phyloP scores from a whole-genome alignment of 768 basidiomycete species.

The Trametes cingulata region DNA sequence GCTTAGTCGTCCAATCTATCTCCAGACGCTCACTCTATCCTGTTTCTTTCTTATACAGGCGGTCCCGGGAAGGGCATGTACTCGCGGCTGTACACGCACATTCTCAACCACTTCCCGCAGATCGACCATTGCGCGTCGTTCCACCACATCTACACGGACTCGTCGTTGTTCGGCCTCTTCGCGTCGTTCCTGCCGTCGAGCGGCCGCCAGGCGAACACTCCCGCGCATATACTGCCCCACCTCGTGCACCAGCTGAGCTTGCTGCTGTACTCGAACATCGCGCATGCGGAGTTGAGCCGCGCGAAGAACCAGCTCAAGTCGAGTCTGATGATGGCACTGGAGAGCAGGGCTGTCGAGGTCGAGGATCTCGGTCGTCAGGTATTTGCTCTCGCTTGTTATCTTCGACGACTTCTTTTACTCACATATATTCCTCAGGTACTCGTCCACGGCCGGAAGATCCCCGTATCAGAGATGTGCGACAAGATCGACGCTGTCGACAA shows the following conservation, averaged over 20 bases:
- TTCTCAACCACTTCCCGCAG: slow-evolving; percentile 91
- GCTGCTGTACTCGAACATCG: slow-evolving; percentile 69
- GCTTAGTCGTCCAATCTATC: neutral
- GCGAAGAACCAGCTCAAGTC: slow-evolving; percentile 97
- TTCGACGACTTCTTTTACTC: slow-evolving; percentile 11
- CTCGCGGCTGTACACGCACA: slow-evolving; percentile 92
- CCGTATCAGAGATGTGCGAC: slow-evolving; percentile 87
- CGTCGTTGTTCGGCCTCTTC: slow-evolving; percentile 89
- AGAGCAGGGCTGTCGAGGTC: slow-evolving; percentile 81
- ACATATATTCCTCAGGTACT: slow-evolving; percentile 54
- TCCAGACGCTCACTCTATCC: neutral
- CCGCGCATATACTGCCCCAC: slow-evolving; percentile 75
- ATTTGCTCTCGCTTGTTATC: neutral
- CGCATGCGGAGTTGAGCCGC: slow-evolving; percentile 69
- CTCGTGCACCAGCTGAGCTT: slow-evolving; percentile 86
- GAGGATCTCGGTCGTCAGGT: slow-evolving; percentile 93
- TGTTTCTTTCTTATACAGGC: slow-evolving; percentile 46
- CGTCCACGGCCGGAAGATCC: slow-evolving; percentile 83
- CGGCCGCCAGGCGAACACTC: slow-evolving; percentile 60
- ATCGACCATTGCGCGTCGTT: slow-evolving; percentile 95
- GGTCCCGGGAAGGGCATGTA: slow-evolving; percentile 99
- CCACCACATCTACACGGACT: slow-evolving; percentile 97
- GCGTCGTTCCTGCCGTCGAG: slow-evolving; percentile 77
- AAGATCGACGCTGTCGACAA: slow-evolving; percentile 78
- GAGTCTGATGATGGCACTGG: slow-evolving; percentile 91